These are phyloP conservation scores for Lophiotrema nucula DNA, from an alignment of 495 filamentous ascomycete genomes.

Conservation along the genomic window DNA sequence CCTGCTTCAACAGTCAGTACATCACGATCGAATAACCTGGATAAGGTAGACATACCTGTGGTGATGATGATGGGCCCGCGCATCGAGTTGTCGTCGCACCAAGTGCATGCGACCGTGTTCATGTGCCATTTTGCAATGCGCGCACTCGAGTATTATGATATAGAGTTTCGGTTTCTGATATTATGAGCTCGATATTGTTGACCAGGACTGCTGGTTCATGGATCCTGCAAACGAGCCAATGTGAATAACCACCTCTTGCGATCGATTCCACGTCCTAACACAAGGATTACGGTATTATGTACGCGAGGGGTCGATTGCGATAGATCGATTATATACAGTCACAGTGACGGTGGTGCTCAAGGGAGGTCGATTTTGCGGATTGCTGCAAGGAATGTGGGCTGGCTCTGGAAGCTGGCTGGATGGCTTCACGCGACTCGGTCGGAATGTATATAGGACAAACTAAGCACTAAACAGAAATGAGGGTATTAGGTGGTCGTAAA, in stretches of 20 bases:
- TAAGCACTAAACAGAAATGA: slow-evolving; percentile 8
- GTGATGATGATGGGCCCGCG: background rate
- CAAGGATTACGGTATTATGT: slow-evolving; percentile 10
- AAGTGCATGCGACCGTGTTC: slow-evolving; percentile 13
- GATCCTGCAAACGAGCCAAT: no score
- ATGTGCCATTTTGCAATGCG: slow-evolving; percentile 4
- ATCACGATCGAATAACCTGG: background rate
- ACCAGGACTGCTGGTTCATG: no score
- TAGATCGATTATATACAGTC: slow-evolving; percentile 15
- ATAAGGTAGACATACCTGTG: background rate
- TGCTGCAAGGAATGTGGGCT: slow-evolving; percentile 32
- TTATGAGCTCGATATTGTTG: no score
- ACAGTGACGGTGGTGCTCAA: slow-evolving; percentile 4
- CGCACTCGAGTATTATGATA: no score
- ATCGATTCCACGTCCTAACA: background rate
- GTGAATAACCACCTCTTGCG: background rate
- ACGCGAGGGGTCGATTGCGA: background rate
- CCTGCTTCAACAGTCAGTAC: no score
- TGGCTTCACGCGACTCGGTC: slow-evolving; percentile 6
- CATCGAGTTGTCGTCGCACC: slow-evolving; percentile 8
- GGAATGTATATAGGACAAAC: slow-evolving; percentile 18
- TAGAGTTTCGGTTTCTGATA: no score
- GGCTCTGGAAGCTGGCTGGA: slow-evolving; percentile 11
- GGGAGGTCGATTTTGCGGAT: slow-evolving; percentile 2
- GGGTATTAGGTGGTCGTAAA: background rate